Evolutionary conservation across 139 green algal species (phyloP).

Genomic region (Chlamydomonas eustigma): DNA sequence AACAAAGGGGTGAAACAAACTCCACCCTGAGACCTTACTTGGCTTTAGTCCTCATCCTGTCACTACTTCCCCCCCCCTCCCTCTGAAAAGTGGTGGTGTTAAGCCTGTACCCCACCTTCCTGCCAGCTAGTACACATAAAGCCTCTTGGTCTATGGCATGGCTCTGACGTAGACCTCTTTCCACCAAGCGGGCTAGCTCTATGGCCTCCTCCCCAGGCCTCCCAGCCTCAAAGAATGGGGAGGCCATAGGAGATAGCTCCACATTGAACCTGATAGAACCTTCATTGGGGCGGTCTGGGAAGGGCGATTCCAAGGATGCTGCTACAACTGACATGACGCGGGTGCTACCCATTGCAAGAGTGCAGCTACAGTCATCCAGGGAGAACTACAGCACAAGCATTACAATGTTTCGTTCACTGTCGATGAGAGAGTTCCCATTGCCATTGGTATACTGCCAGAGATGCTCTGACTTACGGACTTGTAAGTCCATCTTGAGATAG

Average conservation of each 20-base stretch:
- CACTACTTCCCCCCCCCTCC: not conserved
- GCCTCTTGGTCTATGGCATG: conserved; percentile 82
- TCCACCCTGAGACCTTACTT: not conserved
- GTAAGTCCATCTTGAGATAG: not conserved
- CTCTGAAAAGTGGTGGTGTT: not conserved
- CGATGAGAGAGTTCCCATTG: not conserved
- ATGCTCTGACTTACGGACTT: not conserved
- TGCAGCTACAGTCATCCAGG: conserved; percentile 54
- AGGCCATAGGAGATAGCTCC: conserved; percentile 76
- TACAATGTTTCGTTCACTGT: not conserved
- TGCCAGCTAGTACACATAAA: conserved; percentile 77
- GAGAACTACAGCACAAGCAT: conserved; percentile 29
- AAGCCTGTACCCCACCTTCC: conserved; percentile 42
- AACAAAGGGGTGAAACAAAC: too few species aligned
- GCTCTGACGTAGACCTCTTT: conserved; percentile 66
- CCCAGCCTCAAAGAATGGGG: conserved; percentile 59
- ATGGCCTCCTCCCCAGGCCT: conserved; percentile 42
- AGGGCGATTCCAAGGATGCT: conserved; percentile 65
- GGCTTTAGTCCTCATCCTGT: not conserved
- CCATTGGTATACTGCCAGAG: too few species aligned
- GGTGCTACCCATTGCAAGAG: conserved; percentile 69
- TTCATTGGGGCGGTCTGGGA: conserved; percentile 65
- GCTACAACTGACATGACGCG: conserved; percentile 60
- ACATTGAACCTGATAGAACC: conserved; percentile 76
- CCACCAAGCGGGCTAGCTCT: conserved; percentile 71